These are phyloP conservation scores for Thelonectria blattea DNA, from an alignment of 2,329 filamentous ascomycete species.

Conservation along the genomic window DNA sequence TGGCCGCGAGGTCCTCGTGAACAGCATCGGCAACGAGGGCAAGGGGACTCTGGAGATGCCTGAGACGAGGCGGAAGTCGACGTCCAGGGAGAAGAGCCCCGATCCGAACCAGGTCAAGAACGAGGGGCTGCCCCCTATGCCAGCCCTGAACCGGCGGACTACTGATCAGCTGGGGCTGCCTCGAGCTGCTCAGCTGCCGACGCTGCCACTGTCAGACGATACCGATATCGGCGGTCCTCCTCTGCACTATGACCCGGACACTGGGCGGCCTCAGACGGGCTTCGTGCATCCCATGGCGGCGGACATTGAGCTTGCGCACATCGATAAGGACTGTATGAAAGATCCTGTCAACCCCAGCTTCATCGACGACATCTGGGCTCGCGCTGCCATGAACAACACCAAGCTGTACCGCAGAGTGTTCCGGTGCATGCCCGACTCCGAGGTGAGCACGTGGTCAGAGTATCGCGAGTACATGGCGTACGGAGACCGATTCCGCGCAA, in stretches of 20 bases:
- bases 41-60: conserved; percentile 60
- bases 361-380: conserved; percentile 86
- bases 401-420: conserved; percentile 93
- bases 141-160: conserved; percentile 62
- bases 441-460: conserved; percentile 90
- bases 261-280: conserved; percentile 53
- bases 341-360: conserved; percentile 86
- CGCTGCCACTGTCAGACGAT: conserved; percentile 74
- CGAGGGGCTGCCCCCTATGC: conserved; percentile 63
- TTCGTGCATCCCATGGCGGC: conserved; percentile 61
- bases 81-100: conserved; percentile 40
- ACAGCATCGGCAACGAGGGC: conserved; percentile 67
- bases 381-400: conserved; percentile 91
- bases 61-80: conserved; percentile 38
- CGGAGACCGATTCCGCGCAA: conserved; percentile 75
- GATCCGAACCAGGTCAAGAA: conserved; percentile 46
- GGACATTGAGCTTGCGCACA: conserved; percentile 74
- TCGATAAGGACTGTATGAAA: conserved; percentile 92
- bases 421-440: conserved; percentile 94
- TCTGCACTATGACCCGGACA: conserved; percentile 57
- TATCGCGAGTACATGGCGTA: conserved; percentile 87
- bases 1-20: conserved; percentile 74
- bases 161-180: conserved; percentile 73
- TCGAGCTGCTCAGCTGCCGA: conserved; percentile 71
- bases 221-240: conserved; percentile 81